Evolutionary conservation across 139 green algal species (phyloP), one percentile per base, ranked within the genome.

Genomic region (Micractinium conductrix): DNA sequence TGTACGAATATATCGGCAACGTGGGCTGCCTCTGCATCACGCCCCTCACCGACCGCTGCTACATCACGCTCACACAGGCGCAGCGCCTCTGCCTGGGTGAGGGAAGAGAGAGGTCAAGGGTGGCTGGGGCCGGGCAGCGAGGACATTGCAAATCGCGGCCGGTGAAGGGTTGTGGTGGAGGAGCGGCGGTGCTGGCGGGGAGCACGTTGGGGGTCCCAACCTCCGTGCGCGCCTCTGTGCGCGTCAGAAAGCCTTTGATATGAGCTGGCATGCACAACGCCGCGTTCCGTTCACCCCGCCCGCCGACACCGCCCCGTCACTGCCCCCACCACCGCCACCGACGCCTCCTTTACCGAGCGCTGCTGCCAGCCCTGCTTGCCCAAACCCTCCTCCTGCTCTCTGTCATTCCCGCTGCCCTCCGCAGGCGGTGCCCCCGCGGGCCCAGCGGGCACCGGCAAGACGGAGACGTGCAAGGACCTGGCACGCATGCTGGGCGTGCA

Each of bases 21-120:
- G 95, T 91, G 79, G 96, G 96, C 65, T 96, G 93, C 87, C 91
- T 98, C 48, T 98, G 97, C 89, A 98, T 98, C 88, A 98, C 96
- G n/a, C 96, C 96, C 1, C 91, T 98, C 42, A 98, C 96, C 33
- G 96, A 98, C 84, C 91, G 96, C 71, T 98, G 96, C 93, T 98
- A 98, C 93, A 98, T 98, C 87, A 98, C 96, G 1, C 91, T 98
- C 26, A 98, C 96, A 10, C 96, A 98, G 71, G 95, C 95, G 37
- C 94, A 98, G 90, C 89, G 92, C 24, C 86, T 98, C 55, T 89
- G 96, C 43, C 93, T 98, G 42, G 95, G 83, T 84, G n/a, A n/a
- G n/a, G n/a, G n/a, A n/a, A n/a, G n/a, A n/a, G n/a, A n/a, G n/a
- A 48, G 24, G 81, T 60, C 10, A 14, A 26, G 69, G 26, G 42